phyloP scores from a whole-genome alignment of 2,329 filamentous ascomycete species.

The Clonostachys rosea region DNA sequence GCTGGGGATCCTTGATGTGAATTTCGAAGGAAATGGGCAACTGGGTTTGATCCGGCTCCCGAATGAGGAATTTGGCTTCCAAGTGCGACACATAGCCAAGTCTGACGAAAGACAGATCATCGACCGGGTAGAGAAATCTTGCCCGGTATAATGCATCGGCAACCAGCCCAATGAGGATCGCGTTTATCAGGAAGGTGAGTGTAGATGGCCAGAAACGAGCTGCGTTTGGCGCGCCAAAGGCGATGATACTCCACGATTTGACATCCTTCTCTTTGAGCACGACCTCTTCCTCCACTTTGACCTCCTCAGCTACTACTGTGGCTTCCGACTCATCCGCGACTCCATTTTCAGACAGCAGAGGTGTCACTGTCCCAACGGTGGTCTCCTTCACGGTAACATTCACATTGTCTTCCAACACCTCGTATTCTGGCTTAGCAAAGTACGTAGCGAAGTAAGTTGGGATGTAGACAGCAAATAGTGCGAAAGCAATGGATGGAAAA shows the following conservation, averaged over 20 bases:
- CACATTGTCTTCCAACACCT: conserved; percentile 56
- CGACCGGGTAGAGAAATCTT: conserved; percentile 61
- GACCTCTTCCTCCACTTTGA: conserved; percentile 61
- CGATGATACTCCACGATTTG: conserved; percentile 58
- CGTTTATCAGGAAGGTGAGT: conserved; percentile 68
- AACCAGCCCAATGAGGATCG: conserved; percentile 61
- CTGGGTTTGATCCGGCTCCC: conserved; percentile 73
- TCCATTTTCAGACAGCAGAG: conserved; percentile 21
- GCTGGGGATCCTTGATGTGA: conserved; percentile 44
- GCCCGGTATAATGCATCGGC: conserved; percentile 77
- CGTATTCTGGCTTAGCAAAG: conserved; percentile 49
- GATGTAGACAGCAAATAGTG: conserved; percentile 62
- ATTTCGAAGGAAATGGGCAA: conserved; percentile 74
- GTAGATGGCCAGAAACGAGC: conserved; percentile 62
- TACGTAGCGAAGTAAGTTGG: conserved; percentile 59
- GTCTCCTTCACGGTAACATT: conserved; percentile 50
- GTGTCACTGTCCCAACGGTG: conserved; percentile 17
- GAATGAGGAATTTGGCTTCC: conserved; percentile 75
- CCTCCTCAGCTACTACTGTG: conserved; percentile 37
- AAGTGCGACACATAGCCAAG: conserved; percentile 81
- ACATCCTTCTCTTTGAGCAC: conserved; percentile 52
- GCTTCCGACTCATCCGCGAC: conserved; percentile 17
- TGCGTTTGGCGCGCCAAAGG: conserved; percentile 73
- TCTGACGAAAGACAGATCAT: conserved; percentile 80
- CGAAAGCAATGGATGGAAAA: conserved; percentile 49